Evolutionary conservation across 148 eudicot genomes (phyloP).

Genomic region (Vaccinium myrtillus): DNA sequence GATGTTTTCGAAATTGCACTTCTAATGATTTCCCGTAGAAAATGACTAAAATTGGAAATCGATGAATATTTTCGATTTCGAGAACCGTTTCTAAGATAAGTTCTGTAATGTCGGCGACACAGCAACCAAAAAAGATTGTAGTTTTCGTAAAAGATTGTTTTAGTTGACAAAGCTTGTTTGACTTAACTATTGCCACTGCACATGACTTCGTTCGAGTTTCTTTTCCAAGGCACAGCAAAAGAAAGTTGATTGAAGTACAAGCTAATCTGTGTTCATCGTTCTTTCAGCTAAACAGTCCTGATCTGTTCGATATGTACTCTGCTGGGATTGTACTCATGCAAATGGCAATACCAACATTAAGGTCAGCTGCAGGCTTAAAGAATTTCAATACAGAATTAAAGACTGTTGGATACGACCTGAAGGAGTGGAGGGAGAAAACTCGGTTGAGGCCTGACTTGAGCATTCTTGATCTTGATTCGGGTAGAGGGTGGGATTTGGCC

Average conservation of each 20-base stretch:
- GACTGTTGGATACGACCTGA: slow-evolving; percentile 63
- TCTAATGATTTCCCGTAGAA: background rate
- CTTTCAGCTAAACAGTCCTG: slow-evolving; percentile 91
- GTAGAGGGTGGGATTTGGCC: slow-evolving; percentile 95
- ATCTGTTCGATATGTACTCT: slow-evolving; percentile 92
- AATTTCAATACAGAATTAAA: slow-evolving; percentile 80
- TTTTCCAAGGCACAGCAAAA: background rate
- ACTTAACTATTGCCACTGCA: background rate
- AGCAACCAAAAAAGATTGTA: background rate
- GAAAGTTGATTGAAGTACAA: background rate
- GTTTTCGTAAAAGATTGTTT: background rate
- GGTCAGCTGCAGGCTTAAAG: slow-evolving; percentile 75
- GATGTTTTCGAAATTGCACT: too few species aligned
- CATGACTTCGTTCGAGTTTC: background rate
- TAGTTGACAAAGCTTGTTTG: background rate
- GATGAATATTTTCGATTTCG: background rate
- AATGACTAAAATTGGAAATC: background rate
- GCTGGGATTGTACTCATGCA: slow-evolving; percentile 93
- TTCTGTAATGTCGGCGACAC: background rate
- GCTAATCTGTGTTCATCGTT: background rate
- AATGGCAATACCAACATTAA: slow-evolving; percentile 83
- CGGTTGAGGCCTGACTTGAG: slow-evolving; percentile 75
- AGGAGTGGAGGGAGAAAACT: slow-evolving; percentile 76
- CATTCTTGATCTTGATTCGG: slow-evolving; percentile 83
- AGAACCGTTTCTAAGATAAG: background rate